Evolutionary conservation across 495 filamentous ascomycete genomes (phyloP).

Genomic region (Penicillium mononematosum): DNA sequence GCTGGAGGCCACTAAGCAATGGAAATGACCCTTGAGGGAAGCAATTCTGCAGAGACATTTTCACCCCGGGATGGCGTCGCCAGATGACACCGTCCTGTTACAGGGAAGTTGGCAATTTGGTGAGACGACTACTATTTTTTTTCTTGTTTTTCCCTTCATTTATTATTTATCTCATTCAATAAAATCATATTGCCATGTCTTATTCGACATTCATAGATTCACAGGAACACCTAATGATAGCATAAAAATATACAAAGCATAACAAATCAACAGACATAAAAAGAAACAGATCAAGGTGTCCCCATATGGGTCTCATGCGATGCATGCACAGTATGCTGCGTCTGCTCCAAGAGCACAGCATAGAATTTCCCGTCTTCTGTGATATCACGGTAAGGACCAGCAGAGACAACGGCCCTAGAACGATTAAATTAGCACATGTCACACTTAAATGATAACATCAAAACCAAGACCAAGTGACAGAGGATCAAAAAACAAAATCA

Average conservation of each 20-base stretch:
- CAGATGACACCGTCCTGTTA: conserved; percentile 56
- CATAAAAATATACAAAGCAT: conserved; percentile 3
- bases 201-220: background rate
- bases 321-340: background rate
- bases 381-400: conserved; percentile 44
- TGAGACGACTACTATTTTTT: conserved; percentile 32
- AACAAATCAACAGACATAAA: background rate
- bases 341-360: conserved; percentile 44
- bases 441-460: too few relatives aligned
- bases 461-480: too few relatives aligned
- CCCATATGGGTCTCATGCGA: conserved; percentile 15
- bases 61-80: conserved; percentile 59
- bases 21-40: conserved; percentile 62
- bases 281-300: conserved; percentile 10
- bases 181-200: too few relatives aligned
- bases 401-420: conserved; percentile 38
- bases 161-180: too few relatives aligned
- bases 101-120: conserved; percentile 45
- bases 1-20: conserved; percentile 59
- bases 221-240: background rate
- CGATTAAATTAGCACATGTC: conserved; percentile 5
- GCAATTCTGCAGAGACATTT: conserved; percentile 64
- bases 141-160: conserved; percentile 14
- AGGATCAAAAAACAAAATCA: conserved; percentile 5
- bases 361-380: conserved; percentile 45